Percentiles rank a stretch among this genome's conserved stretches.
These are phyloP conservation scores for Pestalotiopsis sp. DNA, from an alignment of 2,329 filamentous ascomycete species.

Conservation along the genomic window DNA sequence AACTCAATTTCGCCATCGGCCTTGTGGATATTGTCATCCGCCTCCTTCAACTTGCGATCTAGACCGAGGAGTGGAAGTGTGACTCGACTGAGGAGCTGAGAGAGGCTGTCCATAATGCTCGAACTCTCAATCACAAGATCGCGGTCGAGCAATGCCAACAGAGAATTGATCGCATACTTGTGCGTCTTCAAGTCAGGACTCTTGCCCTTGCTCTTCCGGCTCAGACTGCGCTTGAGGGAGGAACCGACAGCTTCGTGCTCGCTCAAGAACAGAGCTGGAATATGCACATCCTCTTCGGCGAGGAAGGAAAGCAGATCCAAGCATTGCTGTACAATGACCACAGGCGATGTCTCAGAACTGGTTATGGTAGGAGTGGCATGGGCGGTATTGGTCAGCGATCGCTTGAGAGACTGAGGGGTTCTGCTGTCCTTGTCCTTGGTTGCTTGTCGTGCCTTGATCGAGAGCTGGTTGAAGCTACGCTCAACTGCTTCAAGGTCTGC, in stretches of 20 bases:
- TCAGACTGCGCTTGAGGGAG: conserved; percentile 74
- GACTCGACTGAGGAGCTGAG: conserved; percentile 83
- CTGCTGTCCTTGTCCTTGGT: conserved; percentile 64
- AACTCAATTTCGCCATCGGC: conserved; percentile 40
- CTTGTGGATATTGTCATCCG: conserved; percentile 39
- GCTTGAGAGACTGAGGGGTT: conserved; percentile 80
- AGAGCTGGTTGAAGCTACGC: conserved; percentile 91
- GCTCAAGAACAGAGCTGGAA: conserved; percentile 89
- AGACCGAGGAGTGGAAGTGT: conserved; percentile 83
- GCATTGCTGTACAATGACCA: conserved; percentile 96
- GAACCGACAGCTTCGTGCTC: conserved; percentile 81
- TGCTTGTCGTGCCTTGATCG: conserved; percentile 84
- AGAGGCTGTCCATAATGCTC: conserved; percentile 93
- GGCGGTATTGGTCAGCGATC: conserved; percentile 65
- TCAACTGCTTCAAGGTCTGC: conserved; percentile 92
- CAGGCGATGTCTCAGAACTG: conserved; percentile 86
- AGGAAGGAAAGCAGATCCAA: conserved; percentile 83
- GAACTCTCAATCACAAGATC: conserved; percentile 96
- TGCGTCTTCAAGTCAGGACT: conserved; percentile 80
- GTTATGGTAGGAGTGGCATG: conserved; percentile 49
- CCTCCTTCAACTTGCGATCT: conserved; percentile 65
- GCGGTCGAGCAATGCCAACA: conserved; percentile 87
- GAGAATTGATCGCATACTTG: conserved; percentile 89
- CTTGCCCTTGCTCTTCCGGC: conserved; percentile 88
- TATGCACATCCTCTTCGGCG: conserved; percentile 81